Evolutionary conservation across 2,329 filamentous ascomycete species (phyloP), one percentile per base, ranked within the genome.

Genomic region (Trichoderma lentiforme): DNA sequence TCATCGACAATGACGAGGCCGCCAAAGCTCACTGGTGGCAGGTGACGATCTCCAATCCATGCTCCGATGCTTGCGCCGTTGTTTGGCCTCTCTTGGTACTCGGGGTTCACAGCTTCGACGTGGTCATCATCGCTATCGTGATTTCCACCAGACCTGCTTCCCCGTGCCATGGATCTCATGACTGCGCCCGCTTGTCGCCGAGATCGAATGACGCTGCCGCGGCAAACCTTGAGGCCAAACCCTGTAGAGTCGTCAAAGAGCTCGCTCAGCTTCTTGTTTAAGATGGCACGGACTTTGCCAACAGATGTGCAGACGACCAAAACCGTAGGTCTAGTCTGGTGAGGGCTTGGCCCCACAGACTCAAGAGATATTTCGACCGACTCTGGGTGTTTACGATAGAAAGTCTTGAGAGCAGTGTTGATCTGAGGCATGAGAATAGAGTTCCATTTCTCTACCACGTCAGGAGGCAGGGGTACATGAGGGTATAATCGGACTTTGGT

Each of bases 11-110:
- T 84, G 53, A 98, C 90, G 4, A 97, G 87, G 9, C 95, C 95
- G 14, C 95, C 95, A 75, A 97, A 94, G 36, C 94, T 97, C 3
- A 97, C 95, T 2, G 95, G 94, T 6, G 95, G 94, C 3, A 98
- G 85, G 78, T 98, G 95, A 58, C 93, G 90, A 74, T 94, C 90
- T 71, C 93, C 92, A 65, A 93, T 90, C 85, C 93, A 98, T 0
- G 95, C 95, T 7, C 95, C 95, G 72, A 98, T 98, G 57, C 94
- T 97, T 8, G 95, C 95, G 1, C 95, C 95, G 75, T 95, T 97
- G 0, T 89, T 82, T 1, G 95, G 95, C 26, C 88, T 87, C 76
- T 91, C 86, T 80, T 98, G 95, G 78, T 93, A 95, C 72, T 90
- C 90, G 1, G 90, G 90, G 77, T 97, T 97, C 39, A 86, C 86